Evolutionary conservation across 1,284 basidiomycete genomes (phyloP), one percentile per base, ranked within the genome.

Genomic region (Boletus albobrunnescens): DNA sequence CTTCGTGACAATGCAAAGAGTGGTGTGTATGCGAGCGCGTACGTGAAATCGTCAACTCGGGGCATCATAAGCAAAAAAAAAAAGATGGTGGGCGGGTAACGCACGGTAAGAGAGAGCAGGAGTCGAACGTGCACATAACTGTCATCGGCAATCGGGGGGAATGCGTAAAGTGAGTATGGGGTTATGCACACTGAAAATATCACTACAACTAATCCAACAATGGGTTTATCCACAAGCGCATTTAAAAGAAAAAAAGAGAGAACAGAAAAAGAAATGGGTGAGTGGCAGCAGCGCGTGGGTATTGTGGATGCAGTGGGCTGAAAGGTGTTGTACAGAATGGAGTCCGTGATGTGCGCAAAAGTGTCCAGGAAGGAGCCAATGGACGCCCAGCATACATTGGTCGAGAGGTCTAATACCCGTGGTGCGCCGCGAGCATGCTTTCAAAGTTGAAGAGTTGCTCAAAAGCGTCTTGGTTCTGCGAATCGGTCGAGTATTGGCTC

Each of bases 361-460:
- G 44, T 48, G 61, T 67, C 61, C 60, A 54, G 46, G 40, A 49
- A 37, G 46, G 44, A 45, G 58, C 61, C 65, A 65, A 67, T 67
- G 61, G 48, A 64, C 58, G 66, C 63, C 63, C 28, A 63, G 63
- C 63, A 68, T 68, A 46, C 63, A 64, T 64, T 64, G 65, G 65
- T 51, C 30, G 19, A 35, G 51, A 39, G 49, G 42, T 52, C 60
- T 67, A 64, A 51, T 61, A 64, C 45, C 64, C 65, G 50, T 65
- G 60, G 46, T 62, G 58, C 36, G 52, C 51, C 8, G 53, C 53
- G 35, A 64, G 65, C 63, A 64, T 64, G 44, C 51, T 51, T 1
- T 68, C 64, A 26, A 64, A 68, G 28, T 67, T 56, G 59, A 64
- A 64, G 7, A 64, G 38, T 27, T 65, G 63, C 50, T 68, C 63